Conservation (phyloP, 306 rosid species). For the Prunus davidiana region DNA sequence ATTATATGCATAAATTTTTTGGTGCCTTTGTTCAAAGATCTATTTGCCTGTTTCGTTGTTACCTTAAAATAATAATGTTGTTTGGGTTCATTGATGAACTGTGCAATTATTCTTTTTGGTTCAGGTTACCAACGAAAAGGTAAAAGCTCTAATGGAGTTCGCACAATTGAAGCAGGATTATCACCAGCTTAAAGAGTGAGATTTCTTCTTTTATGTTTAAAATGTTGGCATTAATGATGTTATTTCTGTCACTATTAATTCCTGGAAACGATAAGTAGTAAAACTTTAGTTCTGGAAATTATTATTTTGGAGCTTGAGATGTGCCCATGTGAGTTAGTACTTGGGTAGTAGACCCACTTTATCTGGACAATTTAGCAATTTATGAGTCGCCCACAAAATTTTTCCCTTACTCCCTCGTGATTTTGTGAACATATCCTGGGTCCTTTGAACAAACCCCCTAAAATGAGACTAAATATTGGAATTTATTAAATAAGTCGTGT, state of each 20-base stretch:
- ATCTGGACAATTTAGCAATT: no score
- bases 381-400: no score
- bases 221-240: constrained; percentile 4
- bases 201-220: constrained; percentile 26
- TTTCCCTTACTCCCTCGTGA: no score
- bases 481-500: no score
- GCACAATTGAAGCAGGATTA: constrained; percentile 85
- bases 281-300: no score
- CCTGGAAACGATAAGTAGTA: neutral
- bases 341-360: no score
- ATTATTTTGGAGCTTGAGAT: no score
- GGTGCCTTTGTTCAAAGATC: neutral
- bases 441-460: no score
- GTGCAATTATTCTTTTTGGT: constrained; percentile 19
- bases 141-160: constrained; percentile 81
- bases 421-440: no score
- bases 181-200: constrained; percentile 72
- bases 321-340: no score
- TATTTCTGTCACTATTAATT: neutral
- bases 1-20: neutral
- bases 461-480: no score
- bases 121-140: constrained; percentile 97
- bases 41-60: neutral
- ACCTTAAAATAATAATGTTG: neutral
- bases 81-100: constrained; percentile 21